Conservation (phyloP, 2,329 filamentous ascomycete genomes). For the Phyllosticta citribraziliensis region DNA sequence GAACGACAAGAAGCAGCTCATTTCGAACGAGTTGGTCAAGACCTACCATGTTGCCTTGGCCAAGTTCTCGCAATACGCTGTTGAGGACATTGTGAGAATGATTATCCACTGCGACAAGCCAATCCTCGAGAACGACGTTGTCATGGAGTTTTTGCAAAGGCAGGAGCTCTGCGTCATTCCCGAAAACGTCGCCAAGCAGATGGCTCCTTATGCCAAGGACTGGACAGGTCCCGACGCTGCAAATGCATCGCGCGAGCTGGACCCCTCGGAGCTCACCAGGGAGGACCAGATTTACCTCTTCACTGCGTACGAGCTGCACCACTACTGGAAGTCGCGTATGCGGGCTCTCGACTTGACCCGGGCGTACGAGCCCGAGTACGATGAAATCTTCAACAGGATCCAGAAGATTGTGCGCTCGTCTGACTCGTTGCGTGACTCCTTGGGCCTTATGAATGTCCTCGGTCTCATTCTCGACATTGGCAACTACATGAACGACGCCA, state of each 20-base stretch:
- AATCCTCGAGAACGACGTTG: constrained; percentile 76
- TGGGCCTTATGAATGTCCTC: constrained; percentile 89
- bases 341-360: constrained; percentile 76
- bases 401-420: constrained; percentile 78
- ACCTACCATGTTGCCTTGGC: constrained; percentile 65
- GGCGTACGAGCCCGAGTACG: constrained; percentile 80
- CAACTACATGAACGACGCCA: constrained; percentile 99
- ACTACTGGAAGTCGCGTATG: constrained; percentile 99
- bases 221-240: constrained; percentile 84
- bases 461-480: constrained; percentile 94
- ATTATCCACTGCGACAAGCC: constrained; percentile 91
- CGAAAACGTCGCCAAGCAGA: constrained; percentile 79
- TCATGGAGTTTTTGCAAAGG: constrained; percentile 93
- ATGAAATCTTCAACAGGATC: constrained; percentile 78
- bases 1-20: constrained; percentile 95
- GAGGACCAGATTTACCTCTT: constrained; percentile 94
- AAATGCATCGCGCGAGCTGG: constrained; percentile 69
- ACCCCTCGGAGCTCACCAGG: constrained; percentile 78
- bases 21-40: constrained; percentile 65
- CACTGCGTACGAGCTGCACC: constrained; percentile 87
- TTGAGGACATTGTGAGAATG: constrained; percentile 81
- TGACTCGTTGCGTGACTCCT: constrained; percentile 81
- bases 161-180: constrained; percentile 88
- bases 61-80: constrained; percentile 78
- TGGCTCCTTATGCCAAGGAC: constrained; percentile 93